These are phyloP conservation scores for Mortierella sp. DNA, from an alignment of 371 early-diverging fungal species.

Conservation along the genomic window DNA sequence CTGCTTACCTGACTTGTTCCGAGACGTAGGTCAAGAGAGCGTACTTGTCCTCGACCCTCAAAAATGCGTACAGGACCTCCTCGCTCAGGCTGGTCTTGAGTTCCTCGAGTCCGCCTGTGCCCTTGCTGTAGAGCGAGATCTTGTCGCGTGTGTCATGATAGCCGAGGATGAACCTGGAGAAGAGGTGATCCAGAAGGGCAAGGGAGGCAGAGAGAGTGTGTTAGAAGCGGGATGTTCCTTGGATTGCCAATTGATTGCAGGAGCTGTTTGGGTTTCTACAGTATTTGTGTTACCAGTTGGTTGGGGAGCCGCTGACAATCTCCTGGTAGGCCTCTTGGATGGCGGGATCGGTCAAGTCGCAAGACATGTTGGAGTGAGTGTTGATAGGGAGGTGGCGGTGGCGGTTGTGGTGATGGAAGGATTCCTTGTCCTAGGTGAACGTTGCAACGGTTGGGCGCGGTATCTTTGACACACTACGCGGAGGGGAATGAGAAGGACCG, in stretches of 20 bases:
- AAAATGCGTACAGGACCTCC: conserved; percentile 74
- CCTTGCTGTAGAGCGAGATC: conserved; percentile 71
- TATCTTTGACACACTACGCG: neutral
- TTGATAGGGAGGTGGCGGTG: neutral
- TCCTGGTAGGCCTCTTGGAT: conserved; percentile 71
- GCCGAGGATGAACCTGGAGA: conserved; percentile 71
- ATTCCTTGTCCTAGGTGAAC: neutral
- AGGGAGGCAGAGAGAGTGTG: neutral
- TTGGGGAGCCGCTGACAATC: conserved; percentile 64
- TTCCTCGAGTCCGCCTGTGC: conserved; percentile 70
- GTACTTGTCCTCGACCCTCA: conserved; percentile 69
- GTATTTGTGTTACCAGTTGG: conserved; percentile 66
- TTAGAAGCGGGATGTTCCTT: neutral
- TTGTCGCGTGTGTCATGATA: conserved; percentile 76
- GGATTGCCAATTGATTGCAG: no score
- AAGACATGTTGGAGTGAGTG: conserved; percentile 62
- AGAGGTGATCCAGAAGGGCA: neutral
- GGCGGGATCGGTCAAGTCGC: conserved; percentile 75
- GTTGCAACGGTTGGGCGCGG: neutral
- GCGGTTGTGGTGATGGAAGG: neutral
- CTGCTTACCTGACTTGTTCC: conserved; percentile 70
- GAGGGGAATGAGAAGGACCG: neutral
- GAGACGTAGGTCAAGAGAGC: conserved; percentile 74
- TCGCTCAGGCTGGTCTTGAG: conserved; percentile 67
- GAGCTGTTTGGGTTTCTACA: no score